phyloP scores from a whole-genome alignment of 768 basidiomycete genomes.

The Dendrothele bispora region DNA sequence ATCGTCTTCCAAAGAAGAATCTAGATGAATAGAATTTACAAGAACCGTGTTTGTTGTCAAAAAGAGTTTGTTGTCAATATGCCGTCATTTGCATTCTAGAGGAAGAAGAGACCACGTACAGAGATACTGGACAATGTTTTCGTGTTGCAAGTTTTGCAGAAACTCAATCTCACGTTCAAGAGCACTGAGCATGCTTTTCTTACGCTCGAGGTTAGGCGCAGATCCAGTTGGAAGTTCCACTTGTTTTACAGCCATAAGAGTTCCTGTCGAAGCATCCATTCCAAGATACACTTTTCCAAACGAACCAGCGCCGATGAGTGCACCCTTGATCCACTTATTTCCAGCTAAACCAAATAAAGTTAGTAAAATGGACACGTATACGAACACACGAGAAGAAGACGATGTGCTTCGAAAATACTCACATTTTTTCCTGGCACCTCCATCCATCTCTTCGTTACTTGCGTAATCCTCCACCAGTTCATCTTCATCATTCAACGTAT shows the following conservation, averaged over 20 bases:
- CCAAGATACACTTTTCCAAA: conserved; percentile 95
- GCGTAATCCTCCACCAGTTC: too few species aligned
- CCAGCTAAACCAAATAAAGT: too few species aligned
- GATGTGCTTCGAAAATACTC: conserved; percentile 19
- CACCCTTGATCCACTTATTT: conserved; percentile 97
- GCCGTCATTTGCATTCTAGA: too few species aligned
- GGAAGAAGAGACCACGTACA: conserved; percentile 49
- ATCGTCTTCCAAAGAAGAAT: conserved; percentile 90
- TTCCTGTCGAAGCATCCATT: conserved; percentile 88
- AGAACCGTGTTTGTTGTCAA: not conserved
- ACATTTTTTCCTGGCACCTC: conserved; percentile 58
- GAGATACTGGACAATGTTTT: conserved; percentile 97
- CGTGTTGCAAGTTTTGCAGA: conserved; percentile 88
- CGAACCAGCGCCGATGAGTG: conserved; percentile 91
- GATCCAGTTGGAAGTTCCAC: conserved; percentile 87
- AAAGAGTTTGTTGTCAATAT: not conserved
- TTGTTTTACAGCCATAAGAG: conserved; percentile 98
- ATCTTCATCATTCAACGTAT: conserved; percentile 41
- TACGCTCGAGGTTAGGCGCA: conserved; percentile 86
- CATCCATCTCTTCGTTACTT: too few species aligned
- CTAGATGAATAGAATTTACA: conserved; percentile 36
- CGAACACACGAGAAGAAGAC: conserved; percentile 1
- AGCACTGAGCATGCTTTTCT: conserved; percentile 89
- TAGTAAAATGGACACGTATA: conserved; percentile 2
- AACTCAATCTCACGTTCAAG: conserved; percentile 94